Conservation (phyloP, 1,284 basidiomycete species). For the Boletus sp. region DNA sequence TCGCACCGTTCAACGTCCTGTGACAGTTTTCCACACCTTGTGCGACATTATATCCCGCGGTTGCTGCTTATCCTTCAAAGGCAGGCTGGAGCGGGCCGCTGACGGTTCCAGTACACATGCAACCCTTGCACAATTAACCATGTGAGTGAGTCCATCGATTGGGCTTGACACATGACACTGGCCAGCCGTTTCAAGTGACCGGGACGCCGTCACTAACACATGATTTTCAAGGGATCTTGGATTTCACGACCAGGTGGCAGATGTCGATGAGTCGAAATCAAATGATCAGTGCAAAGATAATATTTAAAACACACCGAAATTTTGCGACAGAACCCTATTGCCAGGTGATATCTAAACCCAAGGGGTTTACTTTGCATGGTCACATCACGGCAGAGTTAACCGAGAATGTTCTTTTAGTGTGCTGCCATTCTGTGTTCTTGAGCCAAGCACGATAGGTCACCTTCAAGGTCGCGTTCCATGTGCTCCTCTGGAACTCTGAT, state of each 20-base stretch:
- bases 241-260: conserved; percentile 1
- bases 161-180: conserved; percentile 7
- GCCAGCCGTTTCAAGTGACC: not conserved
- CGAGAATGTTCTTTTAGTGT: not conserved
- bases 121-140: not conserved
- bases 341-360: conserved; percentile 1
- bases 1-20: conserved; percentile 5
- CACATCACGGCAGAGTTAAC: not conserved
- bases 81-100: not conserved
- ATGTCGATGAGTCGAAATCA: conserved; percentile 1
- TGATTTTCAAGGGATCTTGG: not conserved
- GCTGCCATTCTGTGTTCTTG: not conserved
- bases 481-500: conserved; percentile 1
- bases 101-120: conserved; percentile 9
- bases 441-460: not conserved
- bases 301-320: not conserved
- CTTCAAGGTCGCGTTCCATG: conserved; percentile 6
- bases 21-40: conserved; percentile 10
- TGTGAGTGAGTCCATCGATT: conserved; percentile 5
- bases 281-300: not conserved
- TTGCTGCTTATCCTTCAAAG: not conserved
- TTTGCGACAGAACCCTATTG: not conserved
- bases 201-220: conserved; percentile 8
- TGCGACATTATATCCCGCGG: not conserved
- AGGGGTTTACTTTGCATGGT: conserved; percentile 2